Evolutionary conservation across 106 monocot species (phyloP), one percentile per base, ranked within the genome.

Genomic region (Cymbidium sinense): DNA sequence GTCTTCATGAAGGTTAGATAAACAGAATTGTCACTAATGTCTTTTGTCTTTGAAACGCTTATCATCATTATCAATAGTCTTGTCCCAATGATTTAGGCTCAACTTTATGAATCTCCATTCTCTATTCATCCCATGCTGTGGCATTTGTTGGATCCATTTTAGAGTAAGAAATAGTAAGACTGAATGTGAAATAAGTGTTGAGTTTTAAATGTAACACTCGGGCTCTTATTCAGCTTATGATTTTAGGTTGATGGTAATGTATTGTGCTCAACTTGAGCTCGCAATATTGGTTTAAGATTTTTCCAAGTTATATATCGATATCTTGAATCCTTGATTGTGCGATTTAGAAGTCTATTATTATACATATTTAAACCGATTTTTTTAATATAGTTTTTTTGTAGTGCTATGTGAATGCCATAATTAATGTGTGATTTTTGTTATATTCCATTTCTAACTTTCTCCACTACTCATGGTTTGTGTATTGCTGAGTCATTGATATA

Each of bases 1-100:
- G 67, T 87, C n/a, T 87, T 78, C 78, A 92, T 89, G 91, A 92
- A 92, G 91, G 91, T 89, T 74, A 77, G 36, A n/a, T 70, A 28
- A 75, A 50, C 29, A n/a, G 28, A 47, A 47, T 30, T 47, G n/a
- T 18, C 15, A 33, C 23, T 67, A 13, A 67, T 67, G 31, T n/a
- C 15, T 67, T 2, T 4, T 17, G 3, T 33, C 33, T 31, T 67
- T 29, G 17, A 33, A 67, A 13, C 2, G 0, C 13, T 33, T 17
- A 67, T 31, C 15, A 33, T 29, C 37, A n/a, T 64, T 4, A 35
- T 76, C 20, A 41, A 70, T 5, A 3, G 12, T 11, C 20, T 78
- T 36, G 13, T 20, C 21, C 17, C 9, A 61, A 67, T 67, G 29
- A 31, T 67, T 33, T 33, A 33, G 67, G 17, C 15, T 67, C 67